Percentiles rank a stretch among this genome's conserved stretches.
Evolutionary conservation across 1,139 yeast species (phyloP).

Genomic region (Tardiomyces blankii): DNA sequence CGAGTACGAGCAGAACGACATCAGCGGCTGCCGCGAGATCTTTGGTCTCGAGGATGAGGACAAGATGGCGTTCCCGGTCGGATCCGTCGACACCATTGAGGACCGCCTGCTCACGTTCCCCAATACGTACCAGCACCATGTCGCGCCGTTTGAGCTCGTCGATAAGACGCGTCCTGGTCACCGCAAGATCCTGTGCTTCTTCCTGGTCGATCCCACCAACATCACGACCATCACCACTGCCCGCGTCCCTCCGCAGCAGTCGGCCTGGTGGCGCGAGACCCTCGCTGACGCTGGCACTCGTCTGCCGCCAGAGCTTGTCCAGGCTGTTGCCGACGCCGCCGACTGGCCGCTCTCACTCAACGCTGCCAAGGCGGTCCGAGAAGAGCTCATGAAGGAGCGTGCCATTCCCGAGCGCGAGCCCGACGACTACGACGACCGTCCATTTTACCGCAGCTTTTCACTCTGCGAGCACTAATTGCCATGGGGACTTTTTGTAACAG

Average conservation of each 20-base stretch:
- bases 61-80: slow-evolving; percentile 18
- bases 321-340: slow-evolving; percentile 7
- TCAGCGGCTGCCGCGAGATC: slow-evolving; percentile 17
- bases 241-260: slow-evolving; percentile 34
- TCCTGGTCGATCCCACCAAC: slow-evolving; percentile 32
- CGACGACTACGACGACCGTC: slow-evolving; percentile 9
- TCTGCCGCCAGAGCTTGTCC: slow-evolving; percentile 12
- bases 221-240: slow-evolving; percentile 24
- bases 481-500: not conserved
- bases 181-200: slow-evolving; percentile 33
- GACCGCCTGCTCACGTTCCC: slow-evolving; percentile 32
- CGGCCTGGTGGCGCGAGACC: slow-evolving; percentile 28
- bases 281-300: not conserved
- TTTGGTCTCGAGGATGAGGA: slow-evolving; percentile 28
- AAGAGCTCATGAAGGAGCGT: slow-evolving; percentile 30
- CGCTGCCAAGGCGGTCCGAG: slow-evolving; percentile 24
- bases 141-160: slow-evolving; percentile 30
- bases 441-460: slow-evolving; percentile 17
- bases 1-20: slow-evolving; percentile 30
- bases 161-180: slow-evolving; percentile 31
- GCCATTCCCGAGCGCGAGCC: slow-evolving; percentile 1
- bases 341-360: slow-evolving; percentile 20
- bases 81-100: slow-evolving; percentile 22
- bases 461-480: slow-evolving; percentile 23
- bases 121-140: slow-evolving; percentile 32